Percentiles rank a stretch among this genome's conserved stretches.
Conservation (phyloP, 495 filamentous ascomycete species). For the Astrocystis sublimbata region DNA sequence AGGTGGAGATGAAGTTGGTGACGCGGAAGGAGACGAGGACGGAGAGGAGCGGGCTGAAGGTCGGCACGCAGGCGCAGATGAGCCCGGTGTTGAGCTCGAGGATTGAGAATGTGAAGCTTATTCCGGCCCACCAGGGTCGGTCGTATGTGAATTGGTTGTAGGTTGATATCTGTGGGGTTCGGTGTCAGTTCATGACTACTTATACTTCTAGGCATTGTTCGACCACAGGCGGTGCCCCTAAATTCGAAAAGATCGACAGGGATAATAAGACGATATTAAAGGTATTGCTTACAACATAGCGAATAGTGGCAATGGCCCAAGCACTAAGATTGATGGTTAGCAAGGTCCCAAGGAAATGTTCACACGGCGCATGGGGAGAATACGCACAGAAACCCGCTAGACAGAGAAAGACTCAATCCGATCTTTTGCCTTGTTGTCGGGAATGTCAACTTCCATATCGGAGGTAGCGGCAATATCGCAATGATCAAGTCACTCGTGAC, state of each 20-base stretch:
- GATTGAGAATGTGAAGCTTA: slow-evolving; percentile 39
- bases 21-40: slow-evolving; percentile 18
- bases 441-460: slow-evolving; percentile 32
- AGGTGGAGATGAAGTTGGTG: slow-evolving; percentile 13
- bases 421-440: slow-evolving; percentile 31
- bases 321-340: slow-evolving; percentile 28
- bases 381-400: slow-evolving; percentile 31
- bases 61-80: slow-evolving; percentile 40
- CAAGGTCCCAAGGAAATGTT: neutral
- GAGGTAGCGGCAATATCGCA: slow-evolving; percentile 31
- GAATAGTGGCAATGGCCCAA: slow-evolving; percentile 39
- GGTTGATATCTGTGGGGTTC: slow-evolving; percentile 22
- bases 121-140: slow-evolving; percentile 36
- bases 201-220: neutral
- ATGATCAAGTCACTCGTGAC: slow-evolving; percentile 36
- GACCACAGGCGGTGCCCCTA: neutral
- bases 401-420: slow-evolving; percentile 32
- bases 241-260: neutral
- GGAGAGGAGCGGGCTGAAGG: slow-evolving; percentile 36
- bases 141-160: slow-evolving; percentile 35
- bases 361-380: neutral
- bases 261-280: neutral
- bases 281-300: slow-evolving; percentile 26
- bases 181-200: neutral
- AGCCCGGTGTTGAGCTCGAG: slow-evolving; percentile 49